Evolutionary conservation across 768 basidiomycete species (phyloP).

Genomic region (Rhizopogon vesiculosus): DNA sequence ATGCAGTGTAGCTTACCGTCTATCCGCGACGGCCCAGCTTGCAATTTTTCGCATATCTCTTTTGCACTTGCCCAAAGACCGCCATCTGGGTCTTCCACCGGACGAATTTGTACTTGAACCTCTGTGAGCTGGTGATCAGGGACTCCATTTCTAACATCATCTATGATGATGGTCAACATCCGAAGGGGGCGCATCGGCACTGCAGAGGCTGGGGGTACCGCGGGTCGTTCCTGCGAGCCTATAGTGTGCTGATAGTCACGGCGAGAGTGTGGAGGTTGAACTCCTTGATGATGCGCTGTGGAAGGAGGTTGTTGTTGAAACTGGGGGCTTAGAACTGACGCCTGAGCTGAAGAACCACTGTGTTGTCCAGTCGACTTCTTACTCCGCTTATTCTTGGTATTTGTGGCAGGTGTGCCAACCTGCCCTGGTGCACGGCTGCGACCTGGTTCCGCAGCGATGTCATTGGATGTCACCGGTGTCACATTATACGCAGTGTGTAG

Average conservation of each 20-base stretch:
- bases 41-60: constrained; percentile 54
- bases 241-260: constrained; percentile 6
- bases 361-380: constrained; percentile 10
- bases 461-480: not conserved
- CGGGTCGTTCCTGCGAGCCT: constrained; percentile 9
- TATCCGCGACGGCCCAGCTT: constrained; percentile 58
- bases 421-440: not conserved
- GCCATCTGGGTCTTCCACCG: constrained; percentile 42
- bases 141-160: constrained; percentile 50
- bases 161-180: constrained; percentile 65
- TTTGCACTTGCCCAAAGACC: constrained; percentile 71
- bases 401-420: not conserved
- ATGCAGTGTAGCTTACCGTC: constrained; percentile 43
- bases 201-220: constrained; percentile 8
- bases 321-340: constrained; percentile 2
- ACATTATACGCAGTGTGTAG: no score
- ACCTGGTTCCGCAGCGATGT: constrained; percentile 1
- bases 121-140: constrained; percentile 61
- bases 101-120: constrained; percentile 53
- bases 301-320: constrained; percentile 5
- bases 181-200: constrained; percentile 26
- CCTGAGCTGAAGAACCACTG: not conserved
- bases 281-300: not conserved
- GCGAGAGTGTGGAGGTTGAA: constrained; percentile 7
- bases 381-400: constrained; percentile 5